Percentiles rank a stretch among this genome's conserved stretches.
Evolutionary conservation across 2,329 filamentous ascomycete genomes (phyloP).

Genomic region (Trichoderma harzianum): DNA sequence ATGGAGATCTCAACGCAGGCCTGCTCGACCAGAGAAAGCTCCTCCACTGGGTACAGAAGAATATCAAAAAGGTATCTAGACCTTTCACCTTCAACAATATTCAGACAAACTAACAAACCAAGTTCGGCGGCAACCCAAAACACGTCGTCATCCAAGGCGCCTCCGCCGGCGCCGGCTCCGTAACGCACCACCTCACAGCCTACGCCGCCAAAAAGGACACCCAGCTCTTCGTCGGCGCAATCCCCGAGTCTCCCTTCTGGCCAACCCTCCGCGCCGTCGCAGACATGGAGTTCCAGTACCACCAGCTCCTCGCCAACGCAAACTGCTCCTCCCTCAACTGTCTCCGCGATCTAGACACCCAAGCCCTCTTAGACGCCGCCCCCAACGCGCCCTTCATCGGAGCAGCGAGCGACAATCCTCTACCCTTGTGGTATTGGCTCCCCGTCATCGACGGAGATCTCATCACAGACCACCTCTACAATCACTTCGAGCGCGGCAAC

Average conservation of each 20-base stretch:
- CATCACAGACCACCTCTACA: constrained; percentile 41
- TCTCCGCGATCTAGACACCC: constrained; percentile 24
- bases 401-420: constrained; percentile 28
- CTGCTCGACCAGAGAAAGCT: constrained; percentile 60
- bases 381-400: constrained; percentile 39
- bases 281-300: constrained; percentile 49
- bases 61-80: constrained; percentile 48
- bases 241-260: constrained; percentile 49
- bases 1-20: constrained; percentile 61
- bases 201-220: constrained; percentile 43
- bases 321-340: constrained; percentile 33
- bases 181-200: constrained; percentile 50
- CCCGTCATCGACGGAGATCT: constrained; percentile 49
- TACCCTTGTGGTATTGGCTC: constrained; percentile 46
- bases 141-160: constrained; percentile 60
- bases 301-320: constrained; percentile 34
- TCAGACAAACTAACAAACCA: constrained; percentile 16
- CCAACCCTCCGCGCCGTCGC: constrained; percentile 43
- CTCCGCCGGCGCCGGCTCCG: constrained; percentile 59
- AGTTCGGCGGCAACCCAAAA: constrained; percentile 57
- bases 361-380: constrained; percentile 42
- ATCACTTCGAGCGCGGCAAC: constrained; percentile 37
- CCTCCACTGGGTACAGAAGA: constrained; percentile 58
- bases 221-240: constrained; percentile 44
- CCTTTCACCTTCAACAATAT: not conserved